Conservation (phyloP, 2,329 filamentous ascomycete species). For the Raffaelea ambrosiae region DNA sequence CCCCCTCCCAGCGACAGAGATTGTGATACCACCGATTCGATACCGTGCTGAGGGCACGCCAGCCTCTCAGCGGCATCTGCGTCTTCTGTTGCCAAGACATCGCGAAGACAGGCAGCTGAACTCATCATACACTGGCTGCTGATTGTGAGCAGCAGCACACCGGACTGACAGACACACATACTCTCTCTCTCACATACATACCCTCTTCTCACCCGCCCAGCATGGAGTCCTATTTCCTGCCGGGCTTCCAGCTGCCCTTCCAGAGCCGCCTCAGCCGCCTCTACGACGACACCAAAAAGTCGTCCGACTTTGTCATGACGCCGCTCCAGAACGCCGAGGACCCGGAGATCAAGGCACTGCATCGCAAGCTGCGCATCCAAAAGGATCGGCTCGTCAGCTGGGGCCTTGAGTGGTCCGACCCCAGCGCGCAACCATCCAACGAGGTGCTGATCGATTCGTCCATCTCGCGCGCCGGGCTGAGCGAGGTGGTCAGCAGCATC, state of each 20-base stretch:
- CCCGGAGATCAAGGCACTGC: constrained; percentile 62
- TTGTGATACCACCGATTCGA: no score
- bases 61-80: no score
- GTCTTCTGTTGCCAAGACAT: no score
- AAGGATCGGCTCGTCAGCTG: constrained; percentile 71
- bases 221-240: constrained; percentile 44
- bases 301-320: constrained; percentile 63
- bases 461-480: constrained; percentile 63
- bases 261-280: constrained; percentile 60
- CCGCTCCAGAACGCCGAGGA: constrained; percentile 53
- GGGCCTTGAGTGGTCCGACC: constrained; percentile 75
- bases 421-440: constrained; percentile 35
- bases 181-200: no score
- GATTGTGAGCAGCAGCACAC: no score
- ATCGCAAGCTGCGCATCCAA: constrained; percentile 71
- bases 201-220: not conserved
- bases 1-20: not conserved
- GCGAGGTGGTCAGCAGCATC: constrained; percentile 69
- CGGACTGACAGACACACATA: no score
- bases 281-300: constrained; percentile 75
- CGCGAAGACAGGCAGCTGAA: no score
- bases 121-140: no score
- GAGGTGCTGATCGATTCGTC: constrained; percentile 61
- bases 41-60: no score
- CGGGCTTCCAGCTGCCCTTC: constrained; percentile 46